These are phyloP conservation scores for Parasitella parasitica DNA, from an alignment of 371 early-diverging fungal genomes.

Conservation along the genomic window DNA sequence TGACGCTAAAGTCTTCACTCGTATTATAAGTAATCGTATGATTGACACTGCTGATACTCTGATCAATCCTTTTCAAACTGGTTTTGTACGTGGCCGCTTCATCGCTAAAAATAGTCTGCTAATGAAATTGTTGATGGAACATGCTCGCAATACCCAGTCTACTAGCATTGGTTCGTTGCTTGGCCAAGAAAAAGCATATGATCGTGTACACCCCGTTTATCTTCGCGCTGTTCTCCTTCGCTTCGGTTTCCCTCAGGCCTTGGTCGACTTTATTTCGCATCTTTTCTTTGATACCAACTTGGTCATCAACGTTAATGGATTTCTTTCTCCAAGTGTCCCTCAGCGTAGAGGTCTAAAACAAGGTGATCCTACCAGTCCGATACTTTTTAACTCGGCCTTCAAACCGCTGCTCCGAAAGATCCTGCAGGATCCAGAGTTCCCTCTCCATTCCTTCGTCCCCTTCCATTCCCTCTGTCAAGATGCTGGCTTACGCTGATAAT, in stretches of 20 bases:
- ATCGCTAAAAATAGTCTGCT: slow-evolving; percentile 2
- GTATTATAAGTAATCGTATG: background rate
- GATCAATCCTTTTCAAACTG: slow-evolving; percentile 2
- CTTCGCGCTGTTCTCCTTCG: background rate
- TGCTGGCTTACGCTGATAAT: slow-evolving; percentile 20
- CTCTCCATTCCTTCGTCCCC: background rate
- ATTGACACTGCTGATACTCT: background rate
- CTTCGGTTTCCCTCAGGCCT: slow-evolving; percentile 2
- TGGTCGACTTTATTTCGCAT: background rate
- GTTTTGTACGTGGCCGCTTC: slow-evolving; percentile 7
- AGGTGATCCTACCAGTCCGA: slow-evolving; percentile 17
- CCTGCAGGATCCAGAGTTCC: background rate
- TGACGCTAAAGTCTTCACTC: slow-evolving; percentile 15
- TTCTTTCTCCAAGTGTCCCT: background rate
- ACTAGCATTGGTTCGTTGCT: background rate
- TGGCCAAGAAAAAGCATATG: slow-evolving; percentile 20
- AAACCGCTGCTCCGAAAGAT: slow-evolving; percentile 16
- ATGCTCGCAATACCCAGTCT: background rate
- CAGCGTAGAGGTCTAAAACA: slow-evolving; percentile 20
- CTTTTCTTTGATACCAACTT: slow-evolving; percentile 20
- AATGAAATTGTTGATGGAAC: background rate
- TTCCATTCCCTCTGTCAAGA: slow-evolving; percentile 1
- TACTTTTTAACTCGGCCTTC: slow-evolving; percentile 19
- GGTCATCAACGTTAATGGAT: slow-evolving; percentile 14
- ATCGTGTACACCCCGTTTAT: slow-evolving; percentile 20